Evolutionary conservation across 2,329 filamentous ascomycete genomes (phyloP), one percentile per base, ranked within the genome.

Genomic region (Venturia asperata): DNA sequence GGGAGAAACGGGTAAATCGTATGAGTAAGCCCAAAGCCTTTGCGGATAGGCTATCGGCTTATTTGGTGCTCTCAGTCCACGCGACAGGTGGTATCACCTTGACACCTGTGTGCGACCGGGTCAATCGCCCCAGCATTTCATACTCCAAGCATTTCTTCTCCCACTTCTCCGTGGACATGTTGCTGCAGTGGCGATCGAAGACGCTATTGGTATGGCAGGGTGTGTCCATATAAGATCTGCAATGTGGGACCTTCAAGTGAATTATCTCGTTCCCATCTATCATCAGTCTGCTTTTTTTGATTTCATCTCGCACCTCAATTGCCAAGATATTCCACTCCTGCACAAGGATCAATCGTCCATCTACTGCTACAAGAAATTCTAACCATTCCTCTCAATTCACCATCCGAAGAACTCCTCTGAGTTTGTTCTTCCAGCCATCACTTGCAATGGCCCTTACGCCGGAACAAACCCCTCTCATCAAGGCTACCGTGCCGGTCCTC

Each of bases 401-500:
- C 27, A 58, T 5, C 1, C 15, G 17, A 34, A n/a, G 17, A 37
- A 34, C 27, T 58, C 52, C 21, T 37, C 15, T n/a, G n/a, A n/a
- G n/a, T n/a, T n/a, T n/a, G n/a, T n/a, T n/a, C 30, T 30, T 58
- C 52, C 27, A 58, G 37, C 15, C 19, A 21, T 27, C 52, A 58
- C 52, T 7, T 15, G 37, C 30, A 6, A 66, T 75, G 73, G 58
- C 82, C 66, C 77, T 91, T 66, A 86, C 87, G 13, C 77, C 82
- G 34, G 78, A 82, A 61, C 87, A 92, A 77, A 80, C 83, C 66
- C 77, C 82, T 63, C 81, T 88, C 71, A 85, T 92, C 75, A 87
- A 86, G 74, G 81, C 85, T 63, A 91, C 89, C 6, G 84, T 90
- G 66, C 89, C 89, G 1, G 82, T 87, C 42, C 81, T 92, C 3